Evolutionary conservation across 1,284 basidiomycete genomes (phyloP).

Genomic region (Ustilago loliicola): DNA sequence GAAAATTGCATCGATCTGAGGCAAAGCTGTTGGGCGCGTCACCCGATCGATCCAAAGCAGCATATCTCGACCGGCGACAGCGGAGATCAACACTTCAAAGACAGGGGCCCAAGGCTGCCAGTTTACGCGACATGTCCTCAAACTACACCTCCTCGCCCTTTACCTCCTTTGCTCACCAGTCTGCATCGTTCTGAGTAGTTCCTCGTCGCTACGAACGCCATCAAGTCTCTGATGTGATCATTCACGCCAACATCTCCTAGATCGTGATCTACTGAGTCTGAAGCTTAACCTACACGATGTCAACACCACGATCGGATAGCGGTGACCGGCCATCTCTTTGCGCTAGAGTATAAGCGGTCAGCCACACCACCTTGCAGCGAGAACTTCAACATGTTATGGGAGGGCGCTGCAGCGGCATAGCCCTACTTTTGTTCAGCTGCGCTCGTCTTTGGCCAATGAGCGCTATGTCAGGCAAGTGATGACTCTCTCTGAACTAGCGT

Average conservation of each 20-base stretch:
- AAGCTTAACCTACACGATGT: background rate
- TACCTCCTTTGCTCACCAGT: background rate
- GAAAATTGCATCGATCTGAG: background rate
- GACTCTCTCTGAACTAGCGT: no score
- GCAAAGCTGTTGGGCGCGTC: background rate
- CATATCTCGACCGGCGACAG: background rate
- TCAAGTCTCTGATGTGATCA: background rate
- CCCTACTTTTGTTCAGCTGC: no score
- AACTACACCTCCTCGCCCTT: background rate
- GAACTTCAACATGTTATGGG: no score
- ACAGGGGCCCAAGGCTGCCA: constrained; percentile 12
- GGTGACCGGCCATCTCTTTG: no score
- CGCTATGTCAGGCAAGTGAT: no score
- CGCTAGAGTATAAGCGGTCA: no score
- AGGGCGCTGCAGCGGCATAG: no score
- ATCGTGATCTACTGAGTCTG: background rate
- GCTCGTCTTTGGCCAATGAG: no score
- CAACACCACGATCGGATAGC: no score
- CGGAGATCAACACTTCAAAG: constrained; percentile 1
- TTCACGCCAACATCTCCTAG: background rate
- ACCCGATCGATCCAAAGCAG: constrained; percentile 7
- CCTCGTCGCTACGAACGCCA: background rate
- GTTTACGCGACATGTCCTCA: constrained; percentile 10
- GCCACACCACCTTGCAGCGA: no score
- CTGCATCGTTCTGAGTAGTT: background rate